A percentile compares a stretch with the other conserved stretches of the same genome.
Evolutionary conservation across 2,329 filamentous ascomycete genomes (phyloP).

Genomic region (Sporothrix dimorphospora): DNA sequence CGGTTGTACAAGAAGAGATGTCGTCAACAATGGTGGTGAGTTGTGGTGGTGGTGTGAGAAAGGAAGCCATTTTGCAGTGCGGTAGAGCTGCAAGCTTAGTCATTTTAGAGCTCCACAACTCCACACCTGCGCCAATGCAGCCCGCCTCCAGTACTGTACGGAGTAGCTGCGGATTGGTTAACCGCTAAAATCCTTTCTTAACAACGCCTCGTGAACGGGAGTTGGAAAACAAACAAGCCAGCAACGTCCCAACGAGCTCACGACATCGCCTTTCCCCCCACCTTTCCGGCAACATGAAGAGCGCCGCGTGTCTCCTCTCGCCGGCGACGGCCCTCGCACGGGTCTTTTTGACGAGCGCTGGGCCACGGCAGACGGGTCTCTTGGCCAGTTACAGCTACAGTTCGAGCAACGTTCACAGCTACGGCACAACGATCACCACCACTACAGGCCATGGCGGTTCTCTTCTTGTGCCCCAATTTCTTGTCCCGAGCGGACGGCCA

Average conservation of each 20-base stretch:
- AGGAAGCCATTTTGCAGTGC: neutral
- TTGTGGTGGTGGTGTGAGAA: neutral
- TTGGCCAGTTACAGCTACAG: neutral
- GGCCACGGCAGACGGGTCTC: neutral
- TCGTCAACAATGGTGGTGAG: neutral
- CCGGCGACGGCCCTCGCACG: conserved; percentile 51
- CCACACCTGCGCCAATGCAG: neutral
- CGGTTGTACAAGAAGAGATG: neutral
- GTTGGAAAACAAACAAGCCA: neutral
- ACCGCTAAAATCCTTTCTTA: neutral
- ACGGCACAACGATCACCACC: neutral
- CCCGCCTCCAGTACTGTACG: neutral
- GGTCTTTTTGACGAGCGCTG: conserved; percentile 44
- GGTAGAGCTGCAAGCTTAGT: neutral
- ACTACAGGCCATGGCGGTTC: neutral
- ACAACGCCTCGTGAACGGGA: neutral
- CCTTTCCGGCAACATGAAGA: conserved; percentile 42
- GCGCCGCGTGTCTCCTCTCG: conserved; percentile 47
- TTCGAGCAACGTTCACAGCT: neutral
- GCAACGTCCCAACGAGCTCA: neutral
- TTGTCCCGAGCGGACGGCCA: neutral
- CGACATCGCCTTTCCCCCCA: neutral
- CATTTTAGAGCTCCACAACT: neutral
- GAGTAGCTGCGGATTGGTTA: conserved; percentile 4
- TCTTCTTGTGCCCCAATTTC: too few species aligned